Base-by-base conservation (phyloP, 805 yeast species). In the Yamadazyma kitorensis region DNA sequence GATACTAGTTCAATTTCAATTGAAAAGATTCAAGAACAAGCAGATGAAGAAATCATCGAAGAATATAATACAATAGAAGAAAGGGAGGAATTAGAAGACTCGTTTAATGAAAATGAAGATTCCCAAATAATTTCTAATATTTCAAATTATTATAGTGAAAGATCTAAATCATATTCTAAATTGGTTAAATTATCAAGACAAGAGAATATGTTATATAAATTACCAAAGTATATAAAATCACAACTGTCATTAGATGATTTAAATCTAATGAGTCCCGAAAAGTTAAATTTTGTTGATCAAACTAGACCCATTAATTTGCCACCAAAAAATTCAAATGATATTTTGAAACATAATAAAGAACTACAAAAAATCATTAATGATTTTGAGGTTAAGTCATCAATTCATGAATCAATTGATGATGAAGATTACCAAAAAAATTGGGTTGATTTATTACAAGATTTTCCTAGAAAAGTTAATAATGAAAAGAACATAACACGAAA, bases 271-370 rank as follows among this genome's bases (percentile, higher is more conserved):
- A 80, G 87, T 1, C 71, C 67, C 1, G 83, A 80, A 47, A 82
- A 82, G 45, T 51, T 78, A 23, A 68, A 67, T 16, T 55, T 60
- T 8, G 55, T 81, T 23, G 71, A 81, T 33, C 77, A 76, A 27
- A 72, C 86, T 1, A 67, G 89, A 45, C 89, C 89, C 3, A 71
- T 78, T 31, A 78, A 86, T 74, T 54, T 80, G 28, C 89, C 89
- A 5, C 87, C 87, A 5, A 82, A 82, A 51, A 61, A 66, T 24
- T 49, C 59, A 3, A 52, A 49, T 9, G 89, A 82, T 48, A 69
- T 69, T 26, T 52, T 60, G 21, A 65, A 65, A 37, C 89, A 82
- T 48, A 79, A 78, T 45, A 64, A 59, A 30, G 80, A 80, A 48
- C 70, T 80, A 36, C 59, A 68, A 29, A 64, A 61, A 56, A 44